These are phyloP conservation scores for Trichoderma oligosporum DNA, from an alignment of 2,329 filamentous ascomycete genomes.

Conservation along the genomic window DNA sequence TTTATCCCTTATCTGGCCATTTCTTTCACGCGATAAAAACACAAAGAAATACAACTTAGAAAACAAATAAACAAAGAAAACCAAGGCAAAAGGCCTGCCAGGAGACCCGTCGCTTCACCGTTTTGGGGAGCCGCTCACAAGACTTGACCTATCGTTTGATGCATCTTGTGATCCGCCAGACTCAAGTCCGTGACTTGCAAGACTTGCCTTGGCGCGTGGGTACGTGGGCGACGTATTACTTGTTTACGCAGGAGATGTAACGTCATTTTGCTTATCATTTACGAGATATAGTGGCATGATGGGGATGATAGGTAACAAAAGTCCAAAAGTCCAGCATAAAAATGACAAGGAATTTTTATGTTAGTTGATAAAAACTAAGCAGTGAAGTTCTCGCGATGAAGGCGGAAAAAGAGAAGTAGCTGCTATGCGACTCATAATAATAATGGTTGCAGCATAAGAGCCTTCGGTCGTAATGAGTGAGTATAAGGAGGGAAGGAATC, in stretches of 20 bases:
- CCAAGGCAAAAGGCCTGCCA: neutral
- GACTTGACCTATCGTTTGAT: slow-evolving; percentile 9
- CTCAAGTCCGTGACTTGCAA: slow-evolving; percentile 8
- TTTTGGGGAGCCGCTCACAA: slow-evolving; percentile 5
- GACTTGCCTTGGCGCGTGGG: neutral
- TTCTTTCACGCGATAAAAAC: neutral
- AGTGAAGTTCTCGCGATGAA: too few species aligned
- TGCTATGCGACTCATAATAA: too few species aligned
- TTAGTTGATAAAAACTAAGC: too few species aligned
- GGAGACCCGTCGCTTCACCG: neutral
- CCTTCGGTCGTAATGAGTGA: too few species aligned
- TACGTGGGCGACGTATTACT: too few species aligned
- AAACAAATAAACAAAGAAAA: neutral
- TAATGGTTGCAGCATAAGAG: too few species aligned
- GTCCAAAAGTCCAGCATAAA: too few species aligned
- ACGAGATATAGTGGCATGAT: slow-evolving; percentile 2
- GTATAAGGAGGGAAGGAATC: too few species aligned
- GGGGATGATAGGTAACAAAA: neutral
- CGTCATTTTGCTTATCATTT: slow-evolving; percentile 16
- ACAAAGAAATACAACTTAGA: neutral
- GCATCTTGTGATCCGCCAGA: slow-evolving; percentile 10
- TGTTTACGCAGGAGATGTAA: neutral
- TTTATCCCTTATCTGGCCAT: neutral
- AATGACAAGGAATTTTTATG: too few species aligned
- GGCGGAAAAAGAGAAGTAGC: too few species aligned